Conservation (phyloP, 192 early-diverging fungal species). For the Coemansia biformis region DNA sequence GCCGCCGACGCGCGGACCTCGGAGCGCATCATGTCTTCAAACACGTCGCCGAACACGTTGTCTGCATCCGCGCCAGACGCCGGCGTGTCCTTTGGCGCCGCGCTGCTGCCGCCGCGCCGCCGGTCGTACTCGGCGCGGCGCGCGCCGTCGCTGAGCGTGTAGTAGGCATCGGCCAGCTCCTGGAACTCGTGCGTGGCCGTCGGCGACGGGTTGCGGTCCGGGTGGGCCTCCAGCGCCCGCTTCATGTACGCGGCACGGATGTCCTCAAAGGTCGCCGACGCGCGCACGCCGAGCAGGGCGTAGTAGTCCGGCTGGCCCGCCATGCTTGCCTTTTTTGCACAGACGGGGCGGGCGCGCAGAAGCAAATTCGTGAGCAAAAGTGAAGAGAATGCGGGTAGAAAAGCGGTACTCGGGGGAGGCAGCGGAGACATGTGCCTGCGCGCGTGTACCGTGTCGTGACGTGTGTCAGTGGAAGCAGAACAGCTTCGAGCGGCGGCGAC, state of each 20-base stretch:
- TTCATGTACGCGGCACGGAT: conserved; percentile 79
- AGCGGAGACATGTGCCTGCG: too few relatives aligned
- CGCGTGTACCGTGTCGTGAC: too few relatives aligned
- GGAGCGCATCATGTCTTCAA: conserved; percentile 75
- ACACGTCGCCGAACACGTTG: conserved; percentile 67
- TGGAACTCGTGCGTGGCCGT: conserved; percentile 64
- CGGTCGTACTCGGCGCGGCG: conserved; percentile 55
- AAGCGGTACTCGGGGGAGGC: not conserved
- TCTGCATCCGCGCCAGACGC: conserved; percentile 52
- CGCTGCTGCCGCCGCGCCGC: conserved; percentile 4
- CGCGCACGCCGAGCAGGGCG: conserved; percentile 54
- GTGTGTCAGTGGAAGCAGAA: conserved; percentile 24
- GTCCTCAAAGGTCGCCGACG: conserved; percentile 58
- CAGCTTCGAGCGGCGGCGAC: conserved; percentile 32
- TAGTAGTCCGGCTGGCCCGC: conserved; percentile 63
- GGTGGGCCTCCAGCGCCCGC: conserved; percentile 63
- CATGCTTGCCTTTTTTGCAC: too few relatives aligned
- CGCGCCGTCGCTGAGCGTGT: conserved; percentile 55
- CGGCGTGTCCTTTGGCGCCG: too few relatives aligned
- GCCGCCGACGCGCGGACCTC: conserved; percentile 56
- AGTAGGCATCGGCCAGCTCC: conserved; percentile 74
- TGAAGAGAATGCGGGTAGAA: not conserved
- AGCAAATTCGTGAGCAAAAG: not conserved
- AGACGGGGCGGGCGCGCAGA: too few relatives aligned
- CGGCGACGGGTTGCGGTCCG: conserved; percentile 58